These are phyloP conservation scores for Pinus tabuliformis DNA, from an alignment of 75 land plant species.

Conservation along the genomic window DNA sequence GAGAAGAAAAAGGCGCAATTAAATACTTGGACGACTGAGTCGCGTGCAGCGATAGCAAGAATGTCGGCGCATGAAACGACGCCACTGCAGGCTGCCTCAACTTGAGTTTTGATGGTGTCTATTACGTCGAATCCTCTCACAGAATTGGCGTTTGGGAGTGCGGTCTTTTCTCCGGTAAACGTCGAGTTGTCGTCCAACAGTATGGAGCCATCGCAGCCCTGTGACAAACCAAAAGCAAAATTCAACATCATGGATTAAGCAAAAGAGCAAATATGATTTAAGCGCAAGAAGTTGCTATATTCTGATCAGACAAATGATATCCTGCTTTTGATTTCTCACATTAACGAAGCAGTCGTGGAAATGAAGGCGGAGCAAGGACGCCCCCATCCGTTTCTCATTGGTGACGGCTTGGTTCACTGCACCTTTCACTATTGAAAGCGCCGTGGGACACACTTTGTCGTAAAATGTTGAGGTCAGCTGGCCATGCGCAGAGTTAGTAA, in stretches of 20 bases:
- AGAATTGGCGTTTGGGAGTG: slow-evolving; percentile 5
- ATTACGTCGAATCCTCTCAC: slow-evolving; percentile 15
- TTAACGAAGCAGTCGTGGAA: slow-evolving; percentile 31
- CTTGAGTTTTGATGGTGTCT: slow-evolving; percentile 13
- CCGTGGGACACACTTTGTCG: not conserved
- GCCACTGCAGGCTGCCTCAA: slow-evolving; percentile 11
- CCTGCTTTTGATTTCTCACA: too few relatives aligned
- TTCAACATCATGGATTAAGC: too few relatives aligned
- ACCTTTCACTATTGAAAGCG: not conserved
- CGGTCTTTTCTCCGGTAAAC: slow-evolving; percentile 3
- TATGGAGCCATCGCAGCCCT: slow-evolving; percentile 23
- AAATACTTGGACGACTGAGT: not conserved
- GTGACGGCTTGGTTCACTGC: not conserved
- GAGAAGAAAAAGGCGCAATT: not conserved
- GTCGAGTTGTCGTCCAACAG: slow-evolving; percentile 5
- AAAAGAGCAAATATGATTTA: too few relatives aligned
- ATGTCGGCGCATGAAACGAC: slow-evolving; percentile 16
- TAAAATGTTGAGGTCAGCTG: slow-evolving; percentile 10
- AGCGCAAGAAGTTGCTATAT: too few relatives aligned
- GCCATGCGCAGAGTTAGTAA: not conserved
- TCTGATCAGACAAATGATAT: too few relatives aligned
- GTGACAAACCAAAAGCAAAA: not conserved
- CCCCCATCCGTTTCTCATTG: not conserved
- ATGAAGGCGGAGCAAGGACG: slow-evolving; percentile 22
- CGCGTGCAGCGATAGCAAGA: slow-evolving; percentile 16